Conservation (phyloP, 108 stramenopile genomes). For the Nitzschia sp. region DNA sequence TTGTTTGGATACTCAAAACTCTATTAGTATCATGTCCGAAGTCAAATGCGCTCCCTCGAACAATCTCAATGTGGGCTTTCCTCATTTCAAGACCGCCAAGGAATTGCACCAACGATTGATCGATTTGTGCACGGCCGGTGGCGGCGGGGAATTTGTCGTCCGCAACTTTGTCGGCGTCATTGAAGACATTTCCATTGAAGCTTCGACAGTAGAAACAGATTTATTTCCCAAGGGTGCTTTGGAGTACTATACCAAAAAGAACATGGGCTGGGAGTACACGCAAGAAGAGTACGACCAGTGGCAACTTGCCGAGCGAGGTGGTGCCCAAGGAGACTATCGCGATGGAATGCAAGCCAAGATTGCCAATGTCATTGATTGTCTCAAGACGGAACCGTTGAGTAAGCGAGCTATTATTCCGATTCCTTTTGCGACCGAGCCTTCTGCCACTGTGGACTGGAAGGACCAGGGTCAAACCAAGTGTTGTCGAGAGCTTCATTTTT, state of each 20-base stretch:
- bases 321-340: conserved; percentile 67
- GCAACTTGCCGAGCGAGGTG: conserved; percentile 52
- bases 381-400: conserved; percentile 45
- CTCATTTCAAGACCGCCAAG: conserved; percentile 47
- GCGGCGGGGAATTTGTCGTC: conserved; percentile 58
- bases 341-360: conserved; percentile 61
- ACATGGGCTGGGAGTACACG: conserved; percentile 58
- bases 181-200: conserved; percentile 45
- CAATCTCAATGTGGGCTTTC: conserved; percentile 49
- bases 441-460: conserved; percentile 50
- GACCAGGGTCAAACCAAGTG: conserved; percentile 65
- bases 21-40: not conserved
- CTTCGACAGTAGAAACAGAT: conserved; percentile 57
- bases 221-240: conserved; percentile 59
- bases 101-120: conserved; percentile 43
- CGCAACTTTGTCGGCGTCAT: conserved; percentile 64
- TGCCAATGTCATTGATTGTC: conserved; percentile 62
- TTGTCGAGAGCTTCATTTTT: conserved; percentile 63
- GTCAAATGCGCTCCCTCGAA: conserved; percentile 48
- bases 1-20: too few relatives aligned
- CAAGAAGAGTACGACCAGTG: conserved; percentile 46
- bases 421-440: conserved; percentile 38
- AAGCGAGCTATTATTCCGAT: conserved; percentile 70
- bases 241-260: conserved; percentile 57
- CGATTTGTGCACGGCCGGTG: conserved; percentile 42